phyloP scores from a whole-genome alignment of 768 basidiomycete species.

The Lyophyllum atratum region DNA sequence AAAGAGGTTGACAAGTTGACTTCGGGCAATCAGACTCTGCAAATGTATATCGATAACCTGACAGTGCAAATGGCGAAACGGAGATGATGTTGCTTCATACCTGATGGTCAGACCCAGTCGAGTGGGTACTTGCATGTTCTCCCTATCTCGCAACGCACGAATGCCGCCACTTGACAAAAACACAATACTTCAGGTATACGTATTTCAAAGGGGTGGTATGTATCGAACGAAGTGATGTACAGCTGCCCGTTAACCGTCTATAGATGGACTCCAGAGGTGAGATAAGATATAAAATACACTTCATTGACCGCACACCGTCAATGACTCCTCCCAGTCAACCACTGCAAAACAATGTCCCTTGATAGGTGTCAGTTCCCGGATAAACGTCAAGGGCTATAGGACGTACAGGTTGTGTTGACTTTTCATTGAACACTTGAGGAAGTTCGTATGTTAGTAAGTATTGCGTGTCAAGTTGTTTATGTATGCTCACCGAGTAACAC shows the following conservation, averaged over 20 bases:
- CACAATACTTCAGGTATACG: background rate
- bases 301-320: slow-evolving; percentile 27
- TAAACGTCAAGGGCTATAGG: background rate
- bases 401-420: slow-evolving; percentile 89
- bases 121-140: too few relatives aligned
- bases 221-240: slow-evolving; percentile 2
- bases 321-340: slow-evolving; percentile 79
- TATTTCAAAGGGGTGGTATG: background rate
- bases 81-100: slow-evolving; percentile 41
- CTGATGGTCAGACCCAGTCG: background rate
- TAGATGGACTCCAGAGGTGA: slow-evolving; percentile 1
- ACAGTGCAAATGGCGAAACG: slow-evolving; percentile 86
- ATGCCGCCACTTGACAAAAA: background rate
- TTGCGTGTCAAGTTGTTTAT: too few relatives aligned
- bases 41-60: slow-evolving; percentile 89
- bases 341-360: slow-evolving; percentile 86
- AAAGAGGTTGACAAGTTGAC: slow-evolving; percentile 78
- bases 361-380: slow-evolving; percentile 6
- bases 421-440: slow-evolving; percentile 88
- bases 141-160: background rate
- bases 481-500: slow-evolving; percentile 74
- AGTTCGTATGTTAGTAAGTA: slow-evolving; percentile 6
- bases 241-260: background rate
- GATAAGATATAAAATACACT: background rate
- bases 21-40: slow-evolving; percentile 79